Percentiles rank a stretch among this genome's conserved stretches.
Conservation (phyloP, 2,329 filamentous ascomycete genomes). For the Fusarium heterosporum region DNA sequence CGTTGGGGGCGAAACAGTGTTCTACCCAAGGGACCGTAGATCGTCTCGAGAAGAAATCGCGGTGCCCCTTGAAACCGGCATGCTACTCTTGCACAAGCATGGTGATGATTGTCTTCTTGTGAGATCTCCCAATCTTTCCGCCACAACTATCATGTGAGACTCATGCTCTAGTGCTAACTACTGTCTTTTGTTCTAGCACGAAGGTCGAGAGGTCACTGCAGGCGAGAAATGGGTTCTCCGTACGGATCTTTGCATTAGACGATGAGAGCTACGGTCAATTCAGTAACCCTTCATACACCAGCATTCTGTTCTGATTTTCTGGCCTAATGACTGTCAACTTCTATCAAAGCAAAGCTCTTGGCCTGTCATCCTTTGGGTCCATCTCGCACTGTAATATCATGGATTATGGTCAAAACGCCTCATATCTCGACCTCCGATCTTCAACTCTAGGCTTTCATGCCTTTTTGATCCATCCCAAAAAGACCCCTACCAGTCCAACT, state of each 20-base stretch:
- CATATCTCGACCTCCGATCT: conserved; percentile 1
- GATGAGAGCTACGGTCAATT: conserved; percentile 50
- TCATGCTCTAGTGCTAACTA: conserved; percentile 7
- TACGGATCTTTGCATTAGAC: conserved; percentile 79
- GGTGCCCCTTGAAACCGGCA: conserved; percentile 82
- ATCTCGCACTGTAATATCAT: neutral
- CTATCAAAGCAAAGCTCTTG: neutral
- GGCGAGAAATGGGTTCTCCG: conserved; percentile 94
- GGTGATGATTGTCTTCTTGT: conserved; percentile 87
- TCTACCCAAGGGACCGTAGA: conserved; percentile 78
- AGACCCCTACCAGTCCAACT: neutral
- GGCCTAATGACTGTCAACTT: neutral
- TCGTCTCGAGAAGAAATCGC: conserved; percentile 73
- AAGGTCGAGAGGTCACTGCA: conserved; percentile 80
- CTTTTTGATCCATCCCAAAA: neutral
- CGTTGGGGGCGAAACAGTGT: conserved; percentile 88
- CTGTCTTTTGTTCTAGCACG: conserved; percentile 66
- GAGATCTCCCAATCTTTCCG: conserved; percentile 52
- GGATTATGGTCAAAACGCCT: neutral
- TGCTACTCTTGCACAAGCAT: conserved; percentile 88
- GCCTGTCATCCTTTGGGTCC: neutral
- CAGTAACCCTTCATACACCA: conserved; percentile 3
- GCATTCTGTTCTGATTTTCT: neutral
- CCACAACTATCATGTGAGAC: neutral
- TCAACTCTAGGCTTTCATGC: neutral